phyloP scores from a whole-genome alignment of 441 rosid genomes.

The Dalechampia spathulata region DNA sequence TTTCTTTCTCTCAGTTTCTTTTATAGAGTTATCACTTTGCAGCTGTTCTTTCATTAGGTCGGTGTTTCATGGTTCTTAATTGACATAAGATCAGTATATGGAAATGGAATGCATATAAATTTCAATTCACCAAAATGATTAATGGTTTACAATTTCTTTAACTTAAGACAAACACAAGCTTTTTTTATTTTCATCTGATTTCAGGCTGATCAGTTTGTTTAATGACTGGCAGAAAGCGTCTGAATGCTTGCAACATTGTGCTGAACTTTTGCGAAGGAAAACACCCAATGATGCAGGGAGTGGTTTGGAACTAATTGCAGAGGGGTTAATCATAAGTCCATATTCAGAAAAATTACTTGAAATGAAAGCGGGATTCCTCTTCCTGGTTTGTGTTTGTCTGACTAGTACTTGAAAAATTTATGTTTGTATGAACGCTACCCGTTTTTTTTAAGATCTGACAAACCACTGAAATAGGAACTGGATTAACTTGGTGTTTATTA shows the following conservation, averaged over 20 bases:
- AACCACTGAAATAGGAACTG: conserved; percentile 6
- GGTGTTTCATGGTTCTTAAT: too few species aligned
- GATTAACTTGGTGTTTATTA: conserved; percentile 20
- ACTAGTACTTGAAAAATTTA: conserved; percentile 5
- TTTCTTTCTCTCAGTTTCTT: too few species aligned
- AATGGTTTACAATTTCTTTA: conserved; percentile 1
- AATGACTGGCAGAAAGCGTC: conserved; percentile 66
- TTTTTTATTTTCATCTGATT: conserved; percentile 1
- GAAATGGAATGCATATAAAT: not conserved
- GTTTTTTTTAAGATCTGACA: conserved; percentile 14
- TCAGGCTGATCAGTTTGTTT: conserved; percentile 23
- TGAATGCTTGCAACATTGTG: conserved; percentile 48
- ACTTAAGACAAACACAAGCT: not conserved
- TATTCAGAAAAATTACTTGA: conserved; percentile 67
- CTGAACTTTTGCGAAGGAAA: conserved; percentile 43
- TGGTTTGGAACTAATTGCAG: conserved; percentile 61
- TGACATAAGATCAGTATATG: too few species aligned
- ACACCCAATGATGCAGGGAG: conserved; percentile 40
- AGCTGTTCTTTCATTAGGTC: too few species aligned
- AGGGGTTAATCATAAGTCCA: conserved; percentile 56
- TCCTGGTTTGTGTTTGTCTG: conserved; percentile 46
- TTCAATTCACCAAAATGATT: not conserved
- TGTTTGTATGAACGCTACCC: not conserved
- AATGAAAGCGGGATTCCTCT: conserved; percentile 71
- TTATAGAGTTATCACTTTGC: not conserved